Base-by-base conservation (phyloP, 208 protist genomes). In the Trypanosoma avium region DNA sequence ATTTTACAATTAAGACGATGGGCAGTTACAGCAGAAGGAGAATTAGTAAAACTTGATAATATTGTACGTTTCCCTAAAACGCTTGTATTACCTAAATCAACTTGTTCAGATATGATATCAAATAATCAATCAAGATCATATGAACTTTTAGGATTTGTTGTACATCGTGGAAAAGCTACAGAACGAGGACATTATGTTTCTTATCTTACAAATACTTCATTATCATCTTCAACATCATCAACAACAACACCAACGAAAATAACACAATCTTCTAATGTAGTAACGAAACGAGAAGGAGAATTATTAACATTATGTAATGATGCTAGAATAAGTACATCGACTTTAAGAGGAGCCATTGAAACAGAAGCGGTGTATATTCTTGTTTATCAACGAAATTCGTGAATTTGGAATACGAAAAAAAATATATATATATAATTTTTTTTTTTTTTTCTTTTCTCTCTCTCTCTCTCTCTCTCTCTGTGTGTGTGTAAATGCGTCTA, bases 21-120 rank as follows among this genome's bases (percentile, higher is more conserved):
- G 84, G 84, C 84, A 10, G 70, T 92, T n/a, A 95, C 89, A 3
- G 77, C 79, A 10, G 86, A 95, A 55, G 84, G 86, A 4, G 82
- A 93, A 36, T 48, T 90, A 13, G 86, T 95, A 36, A 95, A 95
- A 60, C 73, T 95, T 19, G 82, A 90, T 61, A 93, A 95, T 68
- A 56, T 57, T 17, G 82, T 95, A 27, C 65, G 64, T n/a, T 75
- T 88, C 45, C 61, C 62, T 4, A 67, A 72, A 8, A 81, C 62
- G 0, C 69, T 93, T 8, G 61, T 79, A 27, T 52, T 95, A n/a
- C 90, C 90, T 1, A 61, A 65, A 15, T 73, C 33, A 15, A 71
- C 82, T n/a, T 95, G 89, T 70, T 22, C 55, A 8, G 68, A 84
- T 35, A 60, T 63, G 12, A 75, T 50, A n/a, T 42, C 77, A 10